Evolutionary conservation across 202 grass and related monocot species (phyloP).

Genomic region (Eragrostis tef): DNA sequence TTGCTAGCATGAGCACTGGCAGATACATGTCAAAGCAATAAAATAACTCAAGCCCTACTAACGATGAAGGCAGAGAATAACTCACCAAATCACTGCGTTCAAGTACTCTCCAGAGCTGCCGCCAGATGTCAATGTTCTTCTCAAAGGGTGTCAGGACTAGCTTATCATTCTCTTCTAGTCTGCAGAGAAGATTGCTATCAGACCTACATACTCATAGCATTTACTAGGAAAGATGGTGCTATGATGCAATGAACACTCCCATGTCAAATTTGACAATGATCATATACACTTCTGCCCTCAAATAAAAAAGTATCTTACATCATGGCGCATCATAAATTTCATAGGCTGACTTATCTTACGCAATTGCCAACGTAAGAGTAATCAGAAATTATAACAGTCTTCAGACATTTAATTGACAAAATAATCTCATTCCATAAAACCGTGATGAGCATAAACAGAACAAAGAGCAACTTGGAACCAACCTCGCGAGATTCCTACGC

Average conservation of each 20-base stretch:
- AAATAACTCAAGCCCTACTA: constrained; percentile 1
- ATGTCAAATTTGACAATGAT: background rate
- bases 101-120: constrained; percentile 94
- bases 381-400: background rate
- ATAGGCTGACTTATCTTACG: background rate
- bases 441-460: background rate
- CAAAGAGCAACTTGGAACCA: background rate
- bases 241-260: background rate
- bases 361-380: background rate
- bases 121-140: constrained; percentile 96
- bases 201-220: background rate
- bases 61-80: constrained; percentile 4
- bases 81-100: constrained; percentile 81
- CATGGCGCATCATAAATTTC: background rate
- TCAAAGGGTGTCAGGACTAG: constrained; percentile 92
- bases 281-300: too few relatives aligned
- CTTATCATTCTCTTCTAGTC: constrained; percentile 89
- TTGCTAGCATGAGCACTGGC: background rate
- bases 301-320: background rate
- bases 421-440: background rate
- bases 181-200: constrained; percentile 37
- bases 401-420: constrained; percentile 4
- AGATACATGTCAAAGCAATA: constrained; percentile 18
- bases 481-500: constrained; percentile 93
- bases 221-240: background rate